Evolutionary conservation across 192 early-diverging fungal species (phyloP).

Genomic region (Entrophospora sp.): DNA sequence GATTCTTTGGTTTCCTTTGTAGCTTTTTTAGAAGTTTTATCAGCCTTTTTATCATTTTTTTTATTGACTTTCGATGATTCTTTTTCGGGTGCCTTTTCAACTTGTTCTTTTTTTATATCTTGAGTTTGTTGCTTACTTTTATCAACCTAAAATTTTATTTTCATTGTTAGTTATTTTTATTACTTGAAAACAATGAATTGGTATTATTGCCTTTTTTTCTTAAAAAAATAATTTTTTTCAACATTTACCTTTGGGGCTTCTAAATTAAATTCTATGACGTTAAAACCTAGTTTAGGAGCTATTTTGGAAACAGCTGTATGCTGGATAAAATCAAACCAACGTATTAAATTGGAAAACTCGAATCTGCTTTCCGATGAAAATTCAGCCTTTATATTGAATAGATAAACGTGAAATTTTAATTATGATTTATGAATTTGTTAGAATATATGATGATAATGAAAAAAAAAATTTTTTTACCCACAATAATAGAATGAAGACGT

Average conservation of each 20-base stretch:
- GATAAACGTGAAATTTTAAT: not conserved
- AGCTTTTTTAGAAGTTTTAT: conserved; percentile 31
- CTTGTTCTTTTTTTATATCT: no score
- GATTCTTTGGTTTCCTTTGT: conserved; percentile 54
- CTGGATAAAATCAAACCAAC: conserved; percentile 78
- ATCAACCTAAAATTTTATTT: conserved; percentile 34
- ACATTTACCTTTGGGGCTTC: conserved; percentile 32
- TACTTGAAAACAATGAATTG: not conserved
- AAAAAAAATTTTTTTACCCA: conserved; percentile 16
- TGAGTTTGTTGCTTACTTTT: conserved; percentile 30
- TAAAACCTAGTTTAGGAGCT: conserved; percentile 37
- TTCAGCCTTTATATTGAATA: conserved; percentile 31
- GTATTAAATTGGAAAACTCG: conserved; percentile 49
- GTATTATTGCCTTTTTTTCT: not conserved
- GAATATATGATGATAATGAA: conserved; percentile 11
- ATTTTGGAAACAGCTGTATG: conserved; percentile 41
- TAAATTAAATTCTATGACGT: conserved; percentile 42
- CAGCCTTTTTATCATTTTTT: conserved; percentile 26
- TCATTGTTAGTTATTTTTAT: conserved; percentile 30
- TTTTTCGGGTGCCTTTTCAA: conserved; percentile 33
- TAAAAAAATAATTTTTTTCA: not conserved
- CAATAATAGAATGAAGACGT: conserved; percentile 49
- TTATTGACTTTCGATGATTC: conserved; percentile 39
- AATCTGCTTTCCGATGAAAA: conserved; percentile 50
- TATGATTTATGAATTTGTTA: not conserved